phyloP scores from a whole-genome alignment of 2,329 filamentous ascomycete genomes.

The Stagonosporopsis cucurbitacearum region DNA sequence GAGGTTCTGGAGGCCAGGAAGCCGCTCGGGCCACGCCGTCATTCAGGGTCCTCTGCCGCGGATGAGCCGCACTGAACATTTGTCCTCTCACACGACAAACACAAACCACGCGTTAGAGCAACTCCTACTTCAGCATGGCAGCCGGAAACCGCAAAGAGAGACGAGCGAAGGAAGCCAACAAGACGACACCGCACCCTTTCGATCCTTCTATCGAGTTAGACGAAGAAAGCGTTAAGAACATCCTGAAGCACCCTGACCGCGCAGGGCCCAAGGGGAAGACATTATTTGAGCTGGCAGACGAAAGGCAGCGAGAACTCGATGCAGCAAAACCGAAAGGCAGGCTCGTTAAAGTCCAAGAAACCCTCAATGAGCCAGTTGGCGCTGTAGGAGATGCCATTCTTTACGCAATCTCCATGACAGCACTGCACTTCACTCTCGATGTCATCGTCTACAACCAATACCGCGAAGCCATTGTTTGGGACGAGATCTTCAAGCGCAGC shows the following conservation, averaged over 20 bases:
- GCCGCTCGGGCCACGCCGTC: slow-evolving; percentile 25
- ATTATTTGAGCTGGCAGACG: slow-evolving; percentile 73
- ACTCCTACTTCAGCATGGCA: slow-evolving; percentile 28
- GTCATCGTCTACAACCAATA: slow-evolving; percentile 82
- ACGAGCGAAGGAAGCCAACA: slow-evolving; percentile 47
- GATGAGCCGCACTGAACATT: slow-evolving; percentile 33
- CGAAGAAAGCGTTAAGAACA: slow-evolving; percentile 61
- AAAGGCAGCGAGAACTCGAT: slow-evolving; percentile 58
- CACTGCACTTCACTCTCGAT: slow-evolving; percentile 79
- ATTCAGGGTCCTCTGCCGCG: slow-evolving; percentile 18
- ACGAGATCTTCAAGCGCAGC: slow-evolving; percentile 60
- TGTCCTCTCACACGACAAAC: slow-evolving; percentile 15
- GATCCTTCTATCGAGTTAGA: slow-evolving; percentile 47
- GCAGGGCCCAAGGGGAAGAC: slow-evolving; percentile 68
- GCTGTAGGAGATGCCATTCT: slow-evolving; percentile 57
- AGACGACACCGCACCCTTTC: slow-evolving; percentile 41
- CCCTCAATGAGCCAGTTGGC: slow-evolving; percentile 50
- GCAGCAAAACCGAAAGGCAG: slow-evolving; percentile 56
- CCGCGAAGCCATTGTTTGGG: slow-evolving; percentile 69
- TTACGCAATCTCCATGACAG: slow-evolving; percentile 65
- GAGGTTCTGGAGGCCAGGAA: slow-evolving; percentile 6
- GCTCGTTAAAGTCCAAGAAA: slow-evolving; percentile 45
- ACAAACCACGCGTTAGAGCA: slow-evolving; percentile 4
- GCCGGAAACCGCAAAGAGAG: slow-evolving; percentile 55
- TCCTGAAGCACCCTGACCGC: slow-evolving; percentile 73